Conservation (phyloP, 2,329 filamentous ascomycete species). For the Fusarium udum region DNA sequence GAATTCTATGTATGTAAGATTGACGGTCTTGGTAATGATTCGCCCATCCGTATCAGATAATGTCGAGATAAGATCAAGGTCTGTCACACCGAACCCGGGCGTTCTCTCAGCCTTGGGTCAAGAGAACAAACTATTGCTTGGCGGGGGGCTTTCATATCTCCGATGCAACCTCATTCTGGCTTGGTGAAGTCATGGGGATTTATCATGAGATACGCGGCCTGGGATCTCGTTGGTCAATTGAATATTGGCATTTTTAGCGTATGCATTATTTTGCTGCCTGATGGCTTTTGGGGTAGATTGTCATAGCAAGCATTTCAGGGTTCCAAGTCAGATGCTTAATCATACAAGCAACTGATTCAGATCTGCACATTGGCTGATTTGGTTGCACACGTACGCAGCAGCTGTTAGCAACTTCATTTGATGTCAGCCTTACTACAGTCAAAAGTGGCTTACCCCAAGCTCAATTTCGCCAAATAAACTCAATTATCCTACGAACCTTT, state of each 20-base stretch:
- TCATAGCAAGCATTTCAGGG: neutral
- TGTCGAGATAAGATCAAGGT: constrained; percentile 32
- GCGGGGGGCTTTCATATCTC: constrained; percentile 3
- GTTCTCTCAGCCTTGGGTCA: constrained; percentile 26
- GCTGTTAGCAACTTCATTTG: neutral
- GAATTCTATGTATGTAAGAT: constrained; percentile 8
- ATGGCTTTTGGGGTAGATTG: neutral
- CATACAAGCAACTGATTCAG: neutral
- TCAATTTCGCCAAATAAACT: neutral
- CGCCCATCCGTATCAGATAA: constrained; percentile 8
- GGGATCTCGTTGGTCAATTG: constrained; percentile 24
- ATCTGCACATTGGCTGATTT: neutral
- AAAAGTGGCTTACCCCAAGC: neutral
- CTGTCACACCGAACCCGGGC: constrained; percentile 17
- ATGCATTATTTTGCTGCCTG: constrained; percentile 15
- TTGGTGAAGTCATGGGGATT: constrained; percentile 22
- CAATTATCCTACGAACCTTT: neutral
- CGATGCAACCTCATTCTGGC: constrained; percentile 17
- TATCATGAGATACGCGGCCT: constrained; percentile 16
- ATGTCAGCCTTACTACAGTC: neutral
- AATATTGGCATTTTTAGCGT: neutral
- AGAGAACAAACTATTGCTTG: constrained; percentile 3
- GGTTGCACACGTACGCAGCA: neutral
- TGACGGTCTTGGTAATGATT: constrained; percentile 16
- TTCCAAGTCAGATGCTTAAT: constrained; percentile 16